A percentile compares a stretch with the other conserved stretches of the same genome.
Evolutionary conservation across 805 yeast genomes (phyloP).

Genomic region (Candida silvatica): DNA sequence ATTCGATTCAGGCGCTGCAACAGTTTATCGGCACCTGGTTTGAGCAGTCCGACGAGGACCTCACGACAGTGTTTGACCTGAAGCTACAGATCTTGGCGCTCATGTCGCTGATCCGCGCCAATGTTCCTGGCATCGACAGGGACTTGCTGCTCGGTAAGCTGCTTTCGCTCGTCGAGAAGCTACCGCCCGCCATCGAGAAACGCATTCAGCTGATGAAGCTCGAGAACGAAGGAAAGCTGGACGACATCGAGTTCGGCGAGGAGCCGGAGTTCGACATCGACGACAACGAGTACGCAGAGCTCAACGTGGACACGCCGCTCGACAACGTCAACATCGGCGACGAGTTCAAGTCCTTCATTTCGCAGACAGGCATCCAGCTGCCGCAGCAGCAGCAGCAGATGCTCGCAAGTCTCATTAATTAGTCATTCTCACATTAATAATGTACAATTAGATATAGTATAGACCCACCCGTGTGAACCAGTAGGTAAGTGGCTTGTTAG

Average conservation of each 20-base stretch:
- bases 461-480: no score
- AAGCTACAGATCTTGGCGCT: constrained; percentile 43
- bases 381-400: no score
- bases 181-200: constrained; percentile 42
- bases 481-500: no score
- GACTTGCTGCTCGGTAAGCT: constrained; percentile 25
- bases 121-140: constrained; percentile 18
- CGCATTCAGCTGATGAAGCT: constrained; percentile 33
- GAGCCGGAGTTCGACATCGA: constrained; percentile 13
- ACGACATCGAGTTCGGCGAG: constrained; percentile 12
- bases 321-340: constrained; percentile 24
- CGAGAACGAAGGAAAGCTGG: constrained; percentile 16
- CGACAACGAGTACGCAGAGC: constrained; percentile 21
- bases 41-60: constrained; percentile 30
- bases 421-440: no score
- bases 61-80: constrained; percentile 47
- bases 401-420: no score
- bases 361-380: no score
- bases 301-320: constrained; percentile 23
- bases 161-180: constrained; percentile 31
- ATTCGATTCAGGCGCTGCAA: constrained; percentile 10
- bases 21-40: constrained; percentile 40
- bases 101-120: constrained; percentile 29
- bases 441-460: constrained; percentile 1
- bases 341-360: constrained; percentile 20